Conservation (phyloP, 441 rosid species). For the Gossypium trilobum region DNA sequence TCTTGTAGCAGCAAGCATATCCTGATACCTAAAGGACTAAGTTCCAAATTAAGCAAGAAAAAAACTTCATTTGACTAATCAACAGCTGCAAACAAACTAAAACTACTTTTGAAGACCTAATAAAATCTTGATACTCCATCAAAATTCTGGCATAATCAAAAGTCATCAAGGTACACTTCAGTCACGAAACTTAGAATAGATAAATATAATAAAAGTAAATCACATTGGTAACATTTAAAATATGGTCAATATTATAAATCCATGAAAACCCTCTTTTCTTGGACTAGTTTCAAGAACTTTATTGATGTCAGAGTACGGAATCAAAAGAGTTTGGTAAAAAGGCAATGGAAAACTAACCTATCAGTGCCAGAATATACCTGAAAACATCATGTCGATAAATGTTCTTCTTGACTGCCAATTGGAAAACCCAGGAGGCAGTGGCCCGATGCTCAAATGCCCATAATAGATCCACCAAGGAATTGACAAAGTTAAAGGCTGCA, state of each 20-base stretch:
- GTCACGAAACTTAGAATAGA: not conserved
- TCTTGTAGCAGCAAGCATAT: not conserved
- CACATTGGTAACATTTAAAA: not conserved
- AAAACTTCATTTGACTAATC: not conserved
- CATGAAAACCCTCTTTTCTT: not conserved
- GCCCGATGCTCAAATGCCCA: conserved; percentile 95
- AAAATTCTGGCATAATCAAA: not conserved
- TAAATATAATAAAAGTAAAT: not conserved
- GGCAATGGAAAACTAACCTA: conserved; percentile 17
- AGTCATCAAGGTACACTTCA: not conserved
- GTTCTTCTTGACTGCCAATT: conserved; percentile 60
- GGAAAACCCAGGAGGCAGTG: conserved; percentile 87
- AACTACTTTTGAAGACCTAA: not conserved
- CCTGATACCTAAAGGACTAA: not conserved
- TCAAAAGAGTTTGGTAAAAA: not conserved
- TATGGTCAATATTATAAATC: not conserved
- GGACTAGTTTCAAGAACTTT: not conserved
- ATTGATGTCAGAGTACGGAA: not conserved
- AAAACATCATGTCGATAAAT: conserved; percentile 65
- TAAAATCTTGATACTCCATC: not conserved
- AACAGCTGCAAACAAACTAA: conserved; percentile 2
- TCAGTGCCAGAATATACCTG: conserved; percentile 51
- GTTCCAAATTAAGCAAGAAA: not conserved
- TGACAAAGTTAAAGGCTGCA: conserved; percentile 83
- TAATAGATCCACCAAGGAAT: conserved; percentile 72